Evolutionary conservation across 129 eudicot genomes (phyloP), one percentile per base, ranked within the genome.

Genomic region (Tagetes patula): DNA sequence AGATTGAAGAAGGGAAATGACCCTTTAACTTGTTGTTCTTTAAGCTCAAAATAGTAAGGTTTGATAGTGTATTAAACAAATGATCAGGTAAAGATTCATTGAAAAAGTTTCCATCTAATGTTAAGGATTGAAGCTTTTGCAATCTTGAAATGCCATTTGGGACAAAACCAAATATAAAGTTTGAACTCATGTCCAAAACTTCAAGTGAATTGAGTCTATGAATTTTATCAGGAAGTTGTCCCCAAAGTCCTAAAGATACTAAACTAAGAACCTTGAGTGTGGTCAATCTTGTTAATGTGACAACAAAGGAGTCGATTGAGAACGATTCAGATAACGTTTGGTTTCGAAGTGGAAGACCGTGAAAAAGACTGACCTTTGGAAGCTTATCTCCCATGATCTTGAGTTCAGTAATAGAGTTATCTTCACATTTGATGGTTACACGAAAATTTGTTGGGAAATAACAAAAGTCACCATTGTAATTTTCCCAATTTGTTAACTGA

Each of bases 221-320:
- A 77, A 92, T 87, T 78, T 92, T 92, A 72, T 81, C 94, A 42
- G 97, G 88, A 41, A 91, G 85, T 76, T 80, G 86, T 3, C 97
- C 96, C 96, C 97, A 92, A 36, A 92, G 89, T 70, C 97, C 97
- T 39, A 92, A 47, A 60, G 97, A 92, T 13, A 88, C 89, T 72
- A 92, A 84, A 64, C 80, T 83, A 73, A 92, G 85, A 47, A 87
- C 94, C 89, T 85, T 89, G 20, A 92, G 75, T 73, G 83, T 85
- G 53, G 79, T 41, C 58, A 92, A 67, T 85, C 97, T 89, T 53
- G 88, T 62, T 79, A 92, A 76, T 70, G 97, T 92, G 41, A 89
- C 87, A 39, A 92, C 86, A 71, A 92, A 83, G n/a, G 97, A 85
- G 62, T 88, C 96, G 69, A 92, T 85, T 6, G 96, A 92, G 81